Percentiles rank a stretch among this genome's conserved stretches.
Conservation (phyloP, 306 rosid species). For the Fragaria ananassa region DNA sequence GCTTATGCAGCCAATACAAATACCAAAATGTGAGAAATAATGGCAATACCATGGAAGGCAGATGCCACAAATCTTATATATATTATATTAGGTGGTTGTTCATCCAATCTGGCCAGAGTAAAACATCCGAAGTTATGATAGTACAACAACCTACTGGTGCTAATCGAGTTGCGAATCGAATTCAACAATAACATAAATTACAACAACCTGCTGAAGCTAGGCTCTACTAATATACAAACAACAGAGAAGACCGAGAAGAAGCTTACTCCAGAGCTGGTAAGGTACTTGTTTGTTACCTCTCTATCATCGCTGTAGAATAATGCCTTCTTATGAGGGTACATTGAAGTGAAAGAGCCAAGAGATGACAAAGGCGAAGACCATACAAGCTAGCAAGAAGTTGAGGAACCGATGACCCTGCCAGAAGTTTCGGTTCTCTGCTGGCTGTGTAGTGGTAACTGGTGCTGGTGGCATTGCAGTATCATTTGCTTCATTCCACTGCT, state of each 20-base stretch:
- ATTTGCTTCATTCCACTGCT: constrained; percentile 56
- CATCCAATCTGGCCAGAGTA: neutral
- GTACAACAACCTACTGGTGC: constrained; percentile 1
- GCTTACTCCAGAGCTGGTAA: constrained; percentile 16
- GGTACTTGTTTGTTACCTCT: constrained; percentile 25
- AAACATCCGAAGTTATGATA: constrained; percentile 11
- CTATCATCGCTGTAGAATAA: constrained; percentile 20
- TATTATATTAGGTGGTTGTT: neutral
- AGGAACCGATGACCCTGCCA: constrained; percentile 92
- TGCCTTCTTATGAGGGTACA: constrained; percentile 60
- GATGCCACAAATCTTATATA: constrained; percentile 5
- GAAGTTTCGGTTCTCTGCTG: constrained; percentile 51
- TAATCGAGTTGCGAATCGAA: neutral
- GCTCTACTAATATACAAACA: constrained; percentile 36
- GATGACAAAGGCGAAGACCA: constrained; percentile 88
- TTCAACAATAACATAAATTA: constrained; percentile 21
- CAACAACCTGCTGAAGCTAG: constrained; percentile 21
- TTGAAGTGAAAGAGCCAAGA: constrained; percentile 96
- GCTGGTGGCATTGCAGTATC: constrained; percentile 40
- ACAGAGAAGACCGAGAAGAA: constrained; percentile 18
- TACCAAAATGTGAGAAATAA: neutral
- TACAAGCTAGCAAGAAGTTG: constrained; percentile 77
- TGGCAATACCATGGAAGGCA: neutral
- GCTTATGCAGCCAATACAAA: neutral
- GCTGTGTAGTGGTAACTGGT: constrained; percentile 34